A percentile compares a stretch with the other conserved stretches of the same genome.
phyloP scores from a whole-genome alignment of 768 basidiomycete species.

The Kwoniella sp. region DNA sequence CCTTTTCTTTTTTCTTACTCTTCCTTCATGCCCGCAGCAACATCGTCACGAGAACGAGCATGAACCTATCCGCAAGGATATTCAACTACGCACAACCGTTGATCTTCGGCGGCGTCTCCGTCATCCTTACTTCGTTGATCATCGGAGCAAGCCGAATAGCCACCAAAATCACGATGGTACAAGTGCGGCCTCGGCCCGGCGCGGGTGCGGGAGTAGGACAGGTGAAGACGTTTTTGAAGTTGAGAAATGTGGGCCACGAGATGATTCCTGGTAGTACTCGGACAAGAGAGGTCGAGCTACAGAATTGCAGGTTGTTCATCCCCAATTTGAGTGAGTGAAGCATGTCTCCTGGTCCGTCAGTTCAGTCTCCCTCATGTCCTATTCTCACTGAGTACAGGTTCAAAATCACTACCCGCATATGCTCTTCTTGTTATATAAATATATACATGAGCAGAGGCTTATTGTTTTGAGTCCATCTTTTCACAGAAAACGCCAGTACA shows the following conservation, averaged over 20 bases:
- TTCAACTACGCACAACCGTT: constrained; percentile 18
- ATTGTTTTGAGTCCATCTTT: too few relatives aligned
- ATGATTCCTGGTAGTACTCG: constrained; percentile 10
- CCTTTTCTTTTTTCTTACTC: not conserved
- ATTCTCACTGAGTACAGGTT: not conserved
- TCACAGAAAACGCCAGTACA: constrained; percentile 14
- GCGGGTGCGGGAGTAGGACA: not conserved
- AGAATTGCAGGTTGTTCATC: constrained; percentile 23
- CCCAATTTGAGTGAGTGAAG: constrained; percentile 18
- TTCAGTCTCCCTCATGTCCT: too few relatives aligned
- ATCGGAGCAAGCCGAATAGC: constrained; percentile 17
- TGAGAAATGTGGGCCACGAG: constrained; percentile 30
- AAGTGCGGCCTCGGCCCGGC: constrained; percentile 1
- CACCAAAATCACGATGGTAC: constrained; percentile 25
- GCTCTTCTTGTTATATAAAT: not conserved
- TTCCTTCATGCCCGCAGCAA: constrained; percentile 13
- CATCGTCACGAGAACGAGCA: constrained; percentile 11
- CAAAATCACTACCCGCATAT: too few relatives aligned
- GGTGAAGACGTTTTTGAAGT: constrained; percentile 14
- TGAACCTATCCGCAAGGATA: constrained; percentile 8
- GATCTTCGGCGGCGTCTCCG: constrained; percentile 9
- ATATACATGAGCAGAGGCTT: not conserved
- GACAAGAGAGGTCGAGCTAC: constrained; percentile 20
- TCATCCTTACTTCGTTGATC: constrained; percentile 7
- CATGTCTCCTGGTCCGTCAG: too few relatives aligned